phyloP scores from a whole-genome alignment of 2,329 filamentous ascomycete species.

The Acrocalymma vagum region DNA sequence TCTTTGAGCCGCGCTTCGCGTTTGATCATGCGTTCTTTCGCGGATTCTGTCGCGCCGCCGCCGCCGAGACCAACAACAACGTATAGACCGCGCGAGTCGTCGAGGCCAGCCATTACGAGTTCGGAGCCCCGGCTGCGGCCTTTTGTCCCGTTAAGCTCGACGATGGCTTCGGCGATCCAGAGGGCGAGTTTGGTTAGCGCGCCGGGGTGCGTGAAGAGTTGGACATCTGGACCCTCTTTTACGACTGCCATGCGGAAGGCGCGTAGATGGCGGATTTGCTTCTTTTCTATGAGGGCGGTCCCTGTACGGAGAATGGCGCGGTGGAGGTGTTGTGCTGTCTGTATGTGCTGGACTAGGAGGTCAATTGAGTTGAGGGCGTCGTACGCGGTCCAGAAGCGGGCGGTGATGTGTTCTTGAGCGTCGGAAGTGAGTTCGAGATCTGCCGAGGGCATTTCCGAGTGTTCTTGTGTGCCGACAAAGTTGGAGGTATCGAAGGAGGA shows the following conservation, averaged over 20 bases:
- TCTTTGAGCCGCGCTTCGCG: conserved; percentile 70
- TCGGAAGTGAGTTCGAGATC: conserved; percentile 34
- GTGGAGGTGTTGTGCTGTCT: conserved; percentile 87
- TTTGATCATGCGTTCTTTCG: conserved; percentile 69
- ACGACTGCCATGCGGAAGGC: conserved; percentile 96
- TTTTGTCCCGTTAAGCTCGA: conserved; percentile 80
- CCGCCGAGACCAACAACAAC: conserved; percentile 93
- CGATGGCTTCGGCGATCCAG: conserved; percentile 92
- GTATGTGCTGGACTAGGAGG: conserved; percentile 76
- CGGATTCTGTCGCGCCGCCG: conserved; percentile 73
- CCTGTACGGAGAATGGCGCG: conserved; percentile 93
- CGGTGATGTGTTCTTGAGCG: conserved; percentile 56
- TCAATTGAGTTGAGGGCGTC: conserved; percentile 67
- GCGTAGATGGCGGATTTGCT: conserved; percentile 89
- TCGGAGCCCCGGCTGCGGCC: conserved; percentile 79
- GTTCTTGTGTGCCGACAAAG: conserved; percentile 34
- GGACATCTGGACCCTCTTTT: conserved; percentile 90
- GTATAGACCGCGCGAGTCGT: conserved; percentile 87
- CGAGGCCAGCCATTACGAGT: conserved; percentile 87
- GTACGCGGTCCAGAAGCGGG: conserved; percentile 67
- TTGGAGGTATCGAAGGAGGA: conserved; percentile 42
- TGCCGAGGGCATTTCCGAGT: conserved; percentile 28
- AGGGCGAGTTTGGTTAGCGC: conserved; percentile 92
- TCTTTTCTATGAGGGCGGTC: conserved; percentile 89
- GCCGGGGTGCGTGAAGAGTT: conserved; percentile 91